Percentiles rank a stretch among this genome's conserved stretches.
phyloP scores from a whole-genome alignment of 2,329 filamentous ascomycete species.

The Blumeriella jaapii region DNA sequence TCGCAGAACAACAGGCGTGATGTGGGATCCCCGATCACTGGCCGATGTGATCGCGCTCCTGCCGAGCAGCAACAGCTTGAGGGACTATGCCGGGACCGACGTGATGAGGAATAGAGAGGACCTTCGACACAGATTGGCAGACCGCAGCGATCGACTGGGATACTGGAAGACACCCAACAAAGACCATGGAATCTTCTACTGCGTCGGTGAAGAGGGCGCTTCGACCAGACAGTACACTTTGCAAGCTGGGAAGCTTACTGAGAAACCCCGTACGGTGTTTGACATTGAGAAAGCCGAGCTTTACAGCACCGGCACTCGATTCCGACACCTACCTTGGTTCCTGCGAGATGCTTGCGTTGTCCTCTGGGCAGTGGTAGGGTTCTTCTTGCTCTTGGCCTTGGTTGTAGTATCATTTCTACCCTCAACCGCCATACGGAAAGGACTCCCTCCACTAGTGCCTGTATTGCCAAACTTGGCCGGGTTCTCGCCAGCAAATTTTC shows the following conservation, averaged over 20 bases:
- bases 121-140: conserved; percentile 41
- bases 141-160: conserved; percentile 61
- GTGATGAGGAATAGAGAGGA: conserved; percentile 40
- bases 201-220: conserved; percentile 55
- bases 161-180: conserved; percentile 69
- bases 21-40: conserved; percentile 75
- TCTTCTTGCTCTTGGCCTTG: conserved; percentile 56
- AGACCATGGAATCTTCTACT: conserved; percentile 59
- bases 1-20: conserved; percentile 56
- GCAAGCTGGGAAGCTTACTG: conserved; percentile 36
- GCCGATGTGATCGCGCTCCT: conserved; percentile 72
- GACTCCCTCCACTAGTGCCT: conserved; percentile 59
- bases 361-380: conserved; percentile 48
- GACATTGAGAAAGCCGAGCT: conserved; percentile 20
- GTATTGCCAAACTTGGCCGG: conserved; percentile 48
- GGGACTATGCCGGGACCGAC: conserved; percentile 60
- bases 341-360: conserved; percentile 56
- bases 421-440: conserved; percentile 49
- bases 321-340: conserved; percentile 67
- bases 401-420: conserved; percentile 71
- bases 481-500: conserved; percentile 79
- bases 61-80: conserved; percentile 66
- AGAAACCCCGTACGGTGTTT: conserved; percentile 21
- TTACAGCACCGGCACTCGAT: conserved; percentile 34
- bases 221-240: conserved; percentile 38